These are phyloP conservation scores for Somion occarium DNA, from an alignment of 1,284 basidiomycete species.

Conservation along the genomic window DNA sequence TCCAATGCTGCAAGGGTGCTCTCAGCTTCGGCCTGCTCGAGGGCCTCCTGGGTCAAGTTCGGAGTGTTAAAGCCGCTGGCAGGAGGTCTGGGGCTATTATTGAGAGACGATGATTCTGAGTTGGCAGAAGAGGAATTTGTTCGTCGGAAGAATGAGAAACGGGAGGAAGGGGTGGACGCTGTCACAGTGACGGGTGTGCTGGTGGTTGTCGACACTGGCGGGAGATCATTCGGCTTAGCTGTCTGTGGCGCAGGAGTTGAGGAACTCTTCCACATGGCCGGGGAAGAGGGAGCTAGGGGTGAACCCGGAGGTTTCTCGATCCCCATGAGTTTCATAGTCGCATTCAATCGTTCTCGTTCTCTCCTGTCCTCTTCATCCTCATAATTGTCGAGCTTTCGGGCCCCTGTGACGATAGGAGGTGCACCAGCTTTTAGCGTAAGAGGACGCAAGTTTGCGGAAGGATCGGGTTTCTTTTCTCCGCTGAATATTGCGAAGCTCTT, in stretches of 20 bases:
- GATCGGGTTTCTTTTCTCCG: slow-evolving; percentile 57
- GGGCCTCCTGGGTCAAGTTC: slow-evolving; percentile 65
- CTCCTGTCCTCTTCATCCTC: slow-evolving; percentile 87
- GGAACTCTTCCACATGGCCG: slow-evolving; percentile 38
- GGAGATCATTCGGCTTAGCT: slow-evolving; percentile 7
- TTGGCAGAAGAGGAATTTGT: slow-evolving; percentile 27
- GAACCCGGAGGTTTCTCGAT: slow-evolving; percentile 56
- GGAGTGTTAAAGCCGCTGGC: slow-evolving; percentile 30
- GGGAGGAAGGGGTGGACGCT: slow-evolving; percentile 27
- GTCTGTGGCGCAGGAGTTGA: slow-evolving; percentile 29
- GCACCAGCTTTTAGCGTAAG: slow-evolving; percentile 67
- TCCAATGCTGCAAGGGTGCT: slow-evolving; percentile 69
- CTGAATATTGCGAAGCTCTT: slow-evolving; percentile 67
- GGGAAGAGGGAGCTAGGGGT: slow-evolving; percentile 25
- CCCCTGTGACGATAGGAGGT: slow-evolving; percentile 49
- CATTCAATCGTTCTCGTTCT: slow-evolving; percentile 80
- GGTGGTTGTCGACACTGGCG: slow-evolving; percentile 31
- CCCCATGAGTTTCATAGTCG: slow-evolving; percentile 90
- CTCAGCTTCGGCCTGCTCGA: slow-evolving; percentile 73
- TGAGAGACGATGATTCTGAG: slow-evolving; percentile 45
- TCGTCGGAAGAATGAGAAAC: slow-evolving; percentile 70
- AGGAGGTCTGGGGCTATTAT: slow-evolving; percentile 30
- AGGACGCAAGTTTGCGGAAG: slow-evolving; percentile 53
- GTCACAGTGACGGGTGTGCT: slow-evolving; percentile 19
- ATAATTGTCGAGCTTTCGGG: slow-evolving; percentile 70